Conservation (phyloP, 1,139 yeast species). For the Geotrichum histeridarum region DNA sequence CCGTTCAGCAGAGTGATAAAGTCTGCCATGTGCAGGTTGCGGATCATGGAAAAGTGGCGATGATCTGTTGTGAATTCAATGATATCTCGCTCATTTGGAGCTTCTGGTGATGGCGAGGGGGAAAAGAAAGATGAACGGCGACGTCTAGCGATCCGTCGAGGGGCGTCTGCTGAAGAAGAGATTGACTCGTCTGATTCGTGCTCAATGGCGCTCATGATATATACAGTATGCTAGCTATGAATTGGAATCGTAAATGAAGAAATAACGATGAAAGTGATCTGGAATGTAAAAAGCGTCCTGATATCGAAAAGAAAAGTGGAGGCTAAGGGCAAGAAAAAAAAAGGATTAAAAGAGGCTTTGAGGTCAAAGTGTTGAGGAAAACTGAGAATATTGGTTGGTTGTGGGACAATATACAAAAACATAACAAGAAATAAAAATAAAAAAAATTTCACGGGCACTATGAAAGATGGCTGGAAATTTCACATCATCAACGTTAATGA, state of each 20-base stretch:
- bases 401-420: background rate
- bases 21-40: conserved; percentile 82
- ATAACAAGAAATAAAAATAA: background rate
- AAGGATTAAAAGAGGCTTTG: too few species aligned
- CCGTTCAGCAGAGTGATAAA: conserved; percentile 87
- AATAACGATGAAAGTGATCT: too few species aligned
- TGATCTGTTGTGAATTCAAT: conserved; percentile 71
- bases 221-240: background rate
- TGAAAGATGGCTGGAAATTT: background rate
- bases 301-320: too few species aligned
- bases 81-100: conserved; percentile 56
- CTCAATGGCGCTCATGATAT: background rate
- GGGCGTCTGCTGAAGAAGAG: background rate
- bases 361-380: too few species aligned
- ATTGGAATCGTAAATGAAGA: too few species aligned
- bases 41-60: conserved; percentile 48
- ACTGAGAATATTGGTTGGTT: background rate
- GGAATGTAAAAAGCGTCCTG: too few species aligned
- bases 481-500: too few species aligned
- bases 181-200: background rate
- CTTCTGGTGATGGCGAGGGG: conserved; percentile 38
- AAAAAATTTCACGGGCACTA: background rate
- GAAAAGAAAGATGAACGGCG: conserved; percentile 36
- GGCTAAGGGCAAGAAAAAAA: too few species aligned
- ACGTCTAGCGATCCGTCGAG: conserved; percentile 9